These are phyloP conservation scores for Fagus sylvatica DNA, from an alignment of 306 rosid species.

Conservation along the genomic window DNA sequence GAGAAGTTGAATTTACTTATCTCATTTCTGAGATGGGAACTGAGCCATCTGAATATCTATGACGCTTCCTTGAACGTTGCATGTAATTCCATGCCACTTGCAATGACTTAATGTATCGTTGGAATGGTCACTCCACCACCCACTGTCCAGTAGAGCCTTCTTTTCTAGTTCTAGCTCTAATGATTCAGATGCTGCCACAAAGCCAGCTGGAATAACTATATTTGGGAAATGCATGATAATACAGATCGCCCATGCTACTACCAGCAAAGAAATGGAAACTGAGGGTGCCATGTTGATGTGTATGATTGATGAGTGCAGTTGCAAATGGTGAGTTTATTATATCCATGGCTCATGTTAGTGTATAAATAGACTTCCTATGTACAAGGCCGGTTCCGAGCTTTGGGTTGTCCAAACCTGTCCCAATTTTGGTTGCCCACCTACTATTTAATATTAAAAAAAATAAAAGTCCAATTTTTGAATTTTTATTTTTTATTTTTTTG, in stretches of 20 bases:
- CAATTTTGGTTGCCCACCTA: too few relatives aligned
- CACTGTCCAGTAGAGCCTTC: not conserved
- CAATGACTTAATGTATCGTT: not conserved
- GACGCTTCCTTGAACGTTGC: not conserved
- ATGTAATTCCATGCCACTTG: conserved; percentile 1
- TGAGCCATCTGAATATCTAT: not conserved
- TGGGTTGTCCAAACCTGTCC: too few relatives aligned
- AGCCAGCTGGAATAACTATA: not conserved
- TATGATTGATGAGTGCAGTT: not conserved
- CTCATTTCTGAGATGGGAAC: not conserved
- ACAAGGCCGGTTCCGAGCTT: too few relatives aligned
- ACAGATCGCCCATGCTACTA: not conserved
- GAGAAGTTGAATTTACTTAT: not conserved
- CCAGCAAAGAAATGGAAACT: not conserved
- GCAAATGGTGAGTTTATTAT: not conserved
- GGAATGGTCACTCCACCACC: not conserved
- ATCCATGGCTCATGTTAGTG: too few relatives aligned
- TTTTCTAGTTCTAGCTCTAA: not conserved
- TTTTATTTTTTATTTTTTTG: too few relatives aligned
- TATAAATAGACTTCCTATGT: too few relatives aligned
- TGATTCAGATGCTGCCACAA: not conserved
- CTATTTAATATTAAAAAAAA: too few relatives aligned
- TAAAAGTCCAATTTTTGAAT: too few relatives aligned
- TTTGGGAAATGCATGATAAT: too few relatives aligned
- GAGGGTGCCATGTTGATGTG: not conserved